Percentiles rank a stretch among this genome's conserved stretches.
Evolutionary conservation across 148 eudicot genomes (phyloP).

Genomic region (Vaccinium vitisidaea): DNA sequence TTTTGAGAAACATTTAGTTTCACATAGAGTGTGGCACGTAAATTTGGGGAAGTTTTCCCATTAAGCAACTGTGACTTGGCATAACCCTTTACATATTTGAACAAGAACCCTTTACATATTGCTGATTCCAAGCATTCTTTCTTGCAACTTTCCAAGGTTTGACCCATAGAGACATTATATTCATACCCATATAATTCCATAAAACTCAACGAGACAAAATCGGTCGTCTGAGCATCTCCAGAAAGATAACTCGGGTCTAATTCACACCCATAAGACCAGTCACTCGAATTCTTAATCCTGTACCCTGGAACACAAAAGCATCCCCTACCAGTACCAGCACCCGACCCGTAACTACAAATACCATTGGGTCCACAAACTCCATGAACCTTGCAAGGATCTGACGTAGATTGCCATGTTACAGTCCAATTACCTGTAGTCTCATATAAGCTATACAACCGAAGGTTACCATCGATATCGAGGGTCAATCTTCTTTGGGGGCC

Average conservation of each 20-base stretch:
- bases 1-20: conserved; percentile 22
- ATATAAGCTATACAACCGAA: conserved; percentile 41
- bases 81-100: conserved; percentile 21
- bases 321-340: conserved; percentile 20
- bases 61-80: conserved; percentile 30
- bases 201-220: conserved; percentile 17
- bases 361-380: conserved; percentile 45
- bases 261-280: conserved; percentile 47
- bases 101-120: conserved; percentile 34
- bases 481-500: conserved; percentile 39
- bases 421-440: conserved; percentile 27
- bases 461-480: conserved; percentile 46
- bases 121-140: conserved; percentile 19
- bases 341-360: conserved; percentile 21
- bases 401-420: conserved; percentile 42
- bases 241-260: conserved; percentile 17
- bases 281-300: conserved; percentile 26
- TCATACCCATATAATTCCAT: conserved; percentile 35
- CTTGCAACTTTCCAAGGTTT: conserved; percentile 25
- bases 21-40: conserved; percentile 14
- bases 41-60: conserved; percentile 21
- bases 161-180: not conserved
- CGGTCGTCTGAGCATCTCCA: not conserved
- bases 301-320: conserved; percentile 42
- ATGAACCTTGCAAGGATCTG: conserved; percentile 29